Conservation (phyloP, 2,329 filamentous ascomycete genomes). For the Ceratocystis destructans region DNA sequence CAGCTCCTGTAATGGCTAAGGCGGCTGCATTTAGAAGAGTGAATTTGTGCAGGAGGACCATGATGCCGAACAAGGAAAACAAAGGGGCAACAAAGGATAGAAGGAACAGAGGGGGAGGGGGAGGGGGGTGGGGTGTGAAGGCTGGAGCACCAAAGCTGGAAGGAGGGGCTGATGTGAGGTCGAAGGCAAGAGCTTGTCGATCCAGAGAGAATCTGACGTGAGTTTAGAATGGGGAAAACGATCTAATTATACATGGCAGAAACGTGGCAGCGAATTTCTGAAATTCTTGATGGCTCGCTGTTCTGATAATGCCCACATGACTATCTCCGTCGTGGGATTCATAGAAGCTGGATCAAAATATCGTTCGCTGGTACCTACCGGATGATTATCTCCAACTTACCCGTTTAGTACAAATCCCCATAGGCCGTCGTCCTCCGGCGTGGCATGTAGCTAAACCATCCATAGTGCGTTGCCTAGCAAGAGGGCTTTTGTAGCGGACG, state of each 20-base stretch:
- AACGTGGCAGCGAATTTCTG: not conserved
- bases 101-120: not conserved
- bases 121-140: not conserved
- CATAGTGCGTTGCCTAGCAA: not conserved
- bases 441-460: not conserved
- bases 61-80: not conserved
- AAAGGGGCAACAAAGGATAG: not conserved
- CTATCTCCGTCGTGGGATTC: not conserved
- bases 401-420: not conserved
- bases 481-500: not conserved
- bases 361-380: not conserved
- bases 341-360: not conserved
- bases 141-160: not conserved
- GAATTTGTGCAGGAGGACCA: slow-evolving; percentile 1
- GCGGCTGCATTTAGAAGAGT: slow-evolving; percentile 8
- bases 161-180: not conserved
- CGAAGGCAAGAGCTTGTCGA: not conserved
- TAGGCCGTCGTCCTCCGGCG: not conserved
- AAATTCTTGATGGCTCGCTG: not conserved
- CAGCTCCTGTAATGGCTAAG: not conserved
- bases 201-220: not conserved
- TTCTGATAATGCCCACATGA: not conserved
- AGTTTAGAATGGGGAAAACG: not conserved
- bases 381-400: slow-evolving; percentile 1
- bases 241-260: not conserved